These are phyloP conservation scores for Thamnidium elegans DNA, from an alignment of 192 early-diverging fungal genomes.

Conservation along the genomic window DNA sequence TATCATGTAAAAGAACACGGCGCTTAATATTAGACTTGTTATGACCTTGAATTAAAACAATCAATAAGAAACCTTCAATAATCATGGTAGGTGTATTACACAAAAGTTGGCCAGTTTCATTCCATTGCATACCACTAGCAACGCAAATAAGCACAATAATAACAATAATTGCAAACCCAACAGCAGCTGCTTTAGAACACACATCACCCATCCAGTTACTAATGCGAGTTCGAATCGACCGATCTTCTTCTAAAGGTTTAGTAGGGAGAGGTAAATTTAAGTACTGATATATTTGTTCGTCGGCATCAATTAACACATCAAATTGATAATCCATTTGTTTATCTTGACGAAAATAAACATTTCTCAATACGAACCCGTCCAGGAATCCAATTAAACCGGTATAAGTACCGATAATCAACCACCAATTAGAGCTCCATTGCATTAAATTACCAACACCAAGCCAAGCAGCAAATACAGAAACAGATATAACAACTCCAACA, in stretches of 20 bases:
- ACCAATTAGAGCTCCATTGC: conserved; percentile 23
- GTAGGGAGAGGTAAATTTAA: conserved; percentile 6
- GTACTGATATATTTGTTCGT: conserved; percentile 6
- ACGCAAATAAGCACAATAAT: conserved; percentile 13
- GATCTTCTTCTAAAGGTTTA: not conserved
- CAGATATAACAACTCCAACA: conserved; percentile 18
- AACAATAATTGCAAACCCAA: not conserved
- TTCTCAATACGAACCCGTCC: conserved; percentile 23
- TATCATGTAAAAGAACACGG: conserved; percentile 14
- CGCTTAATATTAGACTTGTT: conserved; percentile 13
- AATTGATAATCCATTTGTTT: conserved; percentile 15
- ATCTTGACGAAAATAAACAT: conserved; percentile 17
- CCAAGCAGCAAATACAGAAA: conserved; percentile 12
- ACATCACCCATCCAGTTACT: conserved; percentile 8
- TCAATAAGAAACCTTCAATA: conserved; percentile 25
- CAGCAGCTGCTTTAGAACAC: conserved; percentile 5
- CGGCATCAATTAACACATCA: not conserved
- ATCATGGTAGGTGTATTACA: conserved; percentile 24
- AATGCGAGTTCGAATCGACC: not conserved
- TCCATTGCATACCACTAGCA: conserved; percentile 25
- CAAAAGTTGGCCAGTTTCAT: conserved; percentile 16
- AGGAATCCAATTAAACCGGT: conserved; percentile 26
- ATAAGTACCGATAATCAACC: conserved; percentile 25
- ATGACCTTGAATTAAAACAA: conserved; percentile 22
- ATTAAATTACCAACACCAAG: conserved; percentile 5